These are phyloP conservation scores for Macrotyloma uniflorum DNA, from an alignment of 306 rosid genomes.

Conservation along the genomic window DNA sequence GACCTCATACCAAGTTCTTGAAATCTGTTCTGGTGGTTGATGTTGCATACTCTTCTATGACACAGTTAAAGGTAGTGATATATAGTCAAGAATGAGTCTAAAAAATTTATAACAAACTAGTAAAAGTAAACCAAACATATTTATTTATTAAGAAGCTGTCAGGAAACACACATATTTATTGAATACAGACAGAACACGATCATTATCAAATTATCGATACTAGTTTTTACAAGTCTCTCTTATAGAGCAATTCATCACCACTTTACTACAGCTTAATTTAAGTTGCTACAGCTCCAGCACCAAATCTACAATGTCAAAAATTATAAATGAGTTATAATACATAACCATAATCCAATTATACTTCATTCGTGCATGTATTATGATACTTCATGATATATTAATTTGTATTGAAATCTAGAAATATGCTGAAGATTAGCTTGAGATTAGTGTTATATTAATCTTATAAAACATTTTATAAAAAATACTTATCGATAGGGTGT, in stretches of 20 bases:
- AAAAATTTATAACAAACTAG: slow-evolving; percentile 28
- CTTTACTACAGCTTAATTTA: slow-evolving; percentile 43
- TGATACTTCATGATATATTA: slow-evolving; percentile 24
- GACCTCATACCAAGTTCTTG: slow-evolving; percentile 23
- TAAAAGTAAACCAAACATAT: slow-evolving; percentile 31
- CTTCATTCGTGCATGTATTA: slow-evolving; percentile 31
- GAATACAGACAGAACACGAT: slow-evolving; percentile 35
- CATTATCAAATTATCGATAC: slow-evolving; percentile 43
- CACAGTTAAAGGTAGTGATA: neutral
- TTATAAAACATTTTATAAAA: slow-evolving; percentile 14
- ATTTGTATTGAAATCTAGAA: slow-evolving; percentile 13
- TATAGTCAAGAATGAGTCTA: neutral
- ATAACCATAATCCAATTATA: slow-evolving; percentile 16
- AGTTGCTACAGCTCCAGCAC: slow-evolving; percentile 86
- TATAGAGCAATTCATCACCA: slow-evolving; percentile 27
- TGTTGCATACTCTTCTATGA: neutral
- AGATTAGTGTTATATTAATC: neutral
- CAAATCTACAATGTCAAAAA: slow-evolving; percentile 70
- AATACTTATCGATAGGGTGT: neutral
- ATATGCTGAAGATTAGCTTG: slow-evolving; percentile 6
- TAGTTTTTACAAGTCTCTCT: slow-evolving; percentile 36
- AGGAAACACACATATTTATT: slow-evolving; percentile 45
- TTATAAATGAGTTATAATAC: slow-evolving; percentile 30
- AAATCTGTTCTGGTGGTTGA: slow-evolving; percentile 10
- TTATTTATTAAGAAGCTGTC: slow-evolving; percentile 30